Conservation (phyloP, 306 rosid genomes). For the Vachellia pachyceras region DNA sequence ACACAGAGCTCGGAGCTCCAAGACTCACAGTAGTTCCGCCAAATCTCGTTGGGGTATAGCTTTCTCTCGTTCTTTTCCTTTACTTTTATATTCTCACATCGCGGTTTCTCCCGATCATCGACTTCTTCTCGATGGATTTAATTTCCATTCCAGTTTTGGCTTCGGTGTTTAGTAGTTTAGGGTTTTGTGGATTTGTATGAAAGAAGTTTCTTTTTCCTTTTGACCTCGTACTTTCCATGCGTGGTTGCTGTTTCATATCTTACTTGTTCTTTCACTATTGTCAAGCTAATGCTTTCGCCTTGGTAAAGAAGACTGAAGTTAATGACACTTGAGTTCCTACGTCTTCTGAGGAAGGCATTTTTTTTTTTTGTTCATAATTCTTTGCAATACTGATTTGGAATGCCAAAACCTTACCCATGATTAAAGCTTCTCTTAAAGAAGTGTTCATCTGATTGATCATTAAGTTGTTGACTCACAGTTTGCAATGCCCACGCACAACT, state of each 20-base stretch:
- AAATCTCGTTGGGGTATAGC: conserved; percentile 32
- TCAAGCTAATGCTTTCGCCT: background rate
- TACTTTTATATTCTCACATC: background rate
- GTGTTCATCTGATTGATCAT: background rate
- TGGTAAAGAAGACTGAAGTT: background rate
- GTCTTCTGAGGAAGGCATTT: background rate
- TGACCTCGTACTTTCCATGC: background rate
- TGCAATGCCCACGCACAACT: background rate
- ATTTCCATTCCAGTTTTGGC: background rate
- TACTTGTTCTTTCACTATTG: background rate
- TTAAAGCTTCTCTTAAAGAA: background rate
- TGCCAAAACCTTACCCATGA: background rate
- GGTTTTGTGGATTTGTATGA: background rate
- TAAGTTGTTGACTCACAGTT: background rate
- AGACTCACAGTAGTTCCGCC: conserved; percentile 13
- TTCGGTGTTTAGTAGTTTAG: background rate
- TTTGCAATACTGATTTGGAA: background rate
- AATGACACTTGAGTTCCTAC: background rate
- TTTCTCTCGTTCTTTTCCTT: background rate
- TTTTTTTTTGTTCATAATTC: background rate
- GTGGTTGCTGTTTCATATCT: background rate
- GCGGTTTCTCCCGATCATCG: background rate
- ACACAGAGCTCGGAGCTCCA: conserved; percentile 31
- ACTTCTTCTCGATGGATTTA: background rate
- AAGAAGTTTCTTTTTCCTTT: background rate